phyloP scores from a whole-genome alignment of 441 rosid genomes.

The Arabidopsis lyrata region DNA sequence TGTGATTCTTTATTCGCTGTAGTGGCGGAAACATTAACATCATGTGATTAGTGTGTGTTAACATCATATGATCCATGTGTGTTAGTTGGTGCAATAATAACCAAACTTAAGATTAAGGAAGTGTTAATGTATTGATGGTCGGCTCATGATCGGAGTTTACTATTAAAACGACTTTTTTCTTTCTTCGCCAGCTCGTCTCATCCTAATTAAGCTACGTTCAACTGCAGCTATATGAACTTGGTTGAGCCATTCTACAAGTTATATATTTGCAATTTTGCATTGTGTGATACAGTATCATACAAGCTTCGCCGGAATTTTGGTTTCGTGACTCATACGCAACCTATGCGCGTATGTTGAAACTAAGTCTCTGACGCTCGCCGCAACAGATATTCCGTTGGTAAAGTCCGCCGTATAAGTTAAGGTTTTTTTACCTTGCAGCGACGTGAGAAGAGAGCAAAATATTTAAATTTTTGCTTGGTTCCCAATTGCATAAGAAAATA shows the following conservation, averaged over 20 bases:
- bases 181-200: neutral
- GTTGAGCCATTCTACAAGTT: neutral
- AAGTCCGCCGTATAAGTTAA: no score
- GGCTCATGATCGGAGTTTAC: neutral
- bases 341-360: no score
- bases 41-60: neutral
- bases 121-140: neutral
- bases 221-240: neutral
- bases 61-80: neutral
- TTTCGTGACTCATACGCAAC: neutral
- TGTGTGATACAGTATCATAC: neutral
- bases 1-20: neutral
- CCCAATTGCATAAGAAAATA: no score
- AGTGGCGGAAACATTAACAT: slow-evolving; percentile 17
- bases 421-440: no score
- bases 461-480: no score
- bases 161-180: neutral
- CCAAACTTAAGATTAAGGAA: neutral
- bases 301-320: neutral
- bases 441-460: no score
- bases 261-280: no score
- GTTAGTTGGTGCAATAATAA: neutral
- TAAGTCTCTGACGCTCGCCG: no score
- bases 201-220: neutral
- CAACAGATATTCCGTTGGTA: no score